These are phyloP conservation scores for Fonsecaea pugnacius DNA, from an alignment of 2,329 filamentous ascomycete species.

Conservation along the genomic window DNA sequence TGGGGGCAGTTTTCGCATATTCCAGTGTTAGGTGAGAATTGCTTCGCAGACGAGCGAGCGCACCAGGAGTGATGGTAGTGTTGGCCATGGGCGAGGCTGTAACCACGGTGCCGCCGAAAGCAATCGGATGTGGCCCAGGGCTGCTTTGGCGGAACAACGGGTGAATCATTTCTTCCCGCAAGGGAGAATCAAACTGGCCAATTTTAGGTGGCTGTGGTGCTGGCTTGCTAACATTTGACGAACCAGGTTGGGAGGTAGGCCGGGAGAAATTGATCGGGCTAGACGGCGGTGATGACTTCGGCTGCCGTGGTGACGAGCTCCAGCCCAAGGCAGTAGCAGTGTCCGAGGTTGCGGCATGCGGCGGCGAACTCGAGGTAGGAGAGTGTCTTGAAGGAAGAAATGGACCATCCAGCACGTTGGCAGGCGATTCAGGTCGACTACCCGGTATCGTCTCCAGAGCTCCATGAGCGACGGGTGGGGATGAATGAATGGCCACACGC, in stretches of 20 bases:
- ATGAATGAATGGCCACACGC: slow-evolving; percentile 35
- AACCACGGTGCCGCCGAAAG: slow-evolving; percentile 59
- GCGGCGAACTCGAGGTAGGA: slow-evolving; percentile 26
- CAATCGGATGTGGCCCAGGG: slow-evolving; percentile 56
- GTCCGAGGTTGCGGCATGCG: slow-evolving; percentile 32
- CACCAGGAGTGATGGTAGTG: slow-evolving; percentile 53
- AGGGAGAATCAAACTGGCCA: slow-evolving; percentile 32
- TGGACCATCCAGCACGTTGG: slow-evolving; percentile 35
- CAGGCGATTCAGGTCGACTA: slow-evolving; percentile 37
- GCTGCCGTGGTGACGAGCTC: slow-evolving; percentile 32
- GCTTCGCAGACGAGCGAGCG: slow-evolving; percentile 43
- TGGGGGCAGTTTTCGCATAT: slow-evolving; percentile 37
- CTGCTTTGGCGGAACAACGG: slow-evolving; percentile 62
- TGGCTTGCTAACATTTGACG: slow-evolving; percentile 23
- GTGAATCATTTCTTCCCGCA: slow-evolving; percentile 60
- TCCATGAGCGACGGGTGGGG: slow-evolving; percentile 32
- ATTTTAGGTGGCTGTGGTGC: slow-evolving; percentile 19
- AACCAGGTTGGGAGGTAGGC: slow-evolving; percentile 32
- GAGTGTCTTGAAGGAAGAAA: slow-evolving; percentile 32
- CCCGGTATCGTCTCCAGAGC: slow-evolving; percentile 38
- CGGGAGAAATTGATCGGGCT: slow-evolving; percentile 39
- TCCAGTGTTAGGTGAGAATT: slow-evolving; percentile 24
- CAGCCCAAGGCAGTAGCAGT: slow-evolving; percentile 25
- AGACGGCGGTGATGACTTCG: slow-evolving; percentile 35
- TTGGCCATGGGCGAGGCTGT: slow-evolving; percentile 60